These are phyloP conservation scores for Quercus ilex DNA, from an alignment of 306 rosid genomes.

Conservation along the genomic window DNA sequence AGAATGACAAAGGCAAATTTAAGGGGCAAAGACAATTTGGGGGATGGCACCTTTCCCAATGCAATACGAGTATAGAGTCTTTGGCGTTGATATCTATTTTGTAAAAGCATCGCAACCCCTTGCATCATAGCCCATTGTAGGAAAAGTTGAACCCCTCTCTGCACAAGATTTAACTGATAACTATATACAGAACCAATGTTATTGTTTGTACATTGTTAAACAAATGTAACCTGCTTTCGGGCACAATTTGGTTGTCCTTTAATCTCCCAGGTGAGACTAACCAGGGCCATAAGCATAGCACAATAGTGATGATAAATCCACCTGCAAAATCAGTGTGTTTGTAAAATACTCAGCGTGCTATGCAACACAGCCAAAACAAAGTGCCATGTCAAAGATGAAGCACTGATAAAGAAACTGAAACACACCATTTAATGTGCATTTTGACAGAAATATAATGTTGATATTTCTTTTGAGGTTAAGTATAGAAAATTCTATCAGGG, in stretches of 20 bases:
- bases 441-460: not conserved
- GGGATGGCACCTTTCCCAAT: slow-evolving; percentile 78
- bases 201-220: not conserved
- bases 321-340: slow-evolving; percentile 48
- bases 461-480: not conserved
- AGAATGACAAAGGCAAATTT: slow-evolving; percentile 2
- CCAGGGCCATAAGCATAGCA: slow-evolving; percentile 93
- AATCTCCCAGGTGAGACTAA: slow-evolving; percentile 99
- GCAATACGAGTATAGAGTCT: slow-evolving; percentile 99
- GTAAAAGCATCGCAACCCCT: slow-evolving; percentile 97
- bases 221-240: slow-evolving; percentile 68
- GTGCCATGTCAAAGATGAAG: slow-evolving; percentile 16
- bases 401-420: slow-evolving; percentile 2
- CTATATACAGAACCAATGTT: not conserved
- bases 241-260: slow-evolving; percentile 92
- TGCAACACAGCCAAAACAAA: not conserved
- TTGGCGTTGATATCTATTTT: slow-evolving; percentile 97
- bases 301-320: slow-evolving; percentile 99
- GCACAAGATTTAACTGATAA: slow-evolving; percentile 24
- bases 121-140: slow-evolving; percentile 99
- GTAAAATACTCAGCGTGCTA: not conserved
- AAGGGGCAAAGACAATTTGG: not conserved
- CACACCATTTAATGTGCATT: not conserved
- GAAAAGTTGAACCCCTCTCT: slow-evolving; percentile 98
- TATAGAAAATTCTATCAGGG: not conserved